Conservation (phyloP, 805 yeast genomes). For the Suhomyces prunicola region DNA sequence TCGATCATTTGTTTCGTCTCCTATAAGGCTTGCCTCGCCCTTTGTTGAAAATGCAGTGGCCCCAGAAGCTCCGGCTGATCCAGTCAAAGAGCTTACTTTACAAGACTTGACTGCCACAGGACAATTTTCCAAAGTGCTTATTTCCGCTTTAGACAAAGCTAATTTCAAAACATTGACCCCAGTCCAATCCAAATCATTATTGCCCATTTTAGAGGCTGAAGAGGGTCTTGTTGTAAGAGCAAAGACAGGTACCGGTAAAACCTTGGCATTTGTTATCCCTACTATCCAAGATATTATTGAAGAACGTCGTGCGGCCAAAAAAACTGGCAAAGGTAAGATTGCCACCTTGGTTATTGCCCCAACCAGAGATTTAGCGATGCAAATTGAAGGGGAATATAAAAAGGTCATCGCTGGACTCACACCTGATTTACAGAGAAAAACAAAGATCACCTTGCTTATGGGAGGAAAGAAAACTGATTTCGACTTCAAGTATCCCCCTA, state of each 20-base stretch:
- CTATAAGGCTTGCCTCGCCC: background rate
- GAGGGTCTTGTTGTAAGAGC: slow-evolving; percentile 81
- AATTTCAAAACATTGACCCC: slow-evolving; percentile 58
- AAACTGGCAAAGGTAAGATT: slow-evolving; percentile 16
- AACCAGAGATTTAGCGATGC: slow-evolving; percentile 87
- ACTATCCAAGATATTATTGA: slow-evolving; percentile 55
- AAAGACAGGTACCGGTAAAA: slow-evolving; percentile 94
- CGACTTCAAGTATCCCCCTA: slow-evolving; percentile 37
- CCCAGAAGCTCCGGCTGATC: background rate
- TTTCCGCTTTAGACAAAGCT: slow-evolving; percentile 36
- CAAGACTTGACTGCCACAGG: slow-evolving; percentile 5
- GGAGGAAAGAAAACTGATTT: slow-evolving; percentile 57
- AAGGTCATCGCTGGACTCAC: slow-evolving; percentile 36
- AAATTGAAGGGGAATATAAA: slow-evolving; percentile 64
- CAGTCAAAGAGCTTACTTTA: slow-evolving; percentile 1
- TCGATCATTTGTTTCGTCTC: background rate
- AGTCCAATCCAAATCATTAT: slow-evolving; percentile 63
- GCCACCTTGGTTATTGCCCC: slow-evolving; percentile 73
- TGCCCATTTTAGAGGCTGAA: slow-evolving; percentile 51
- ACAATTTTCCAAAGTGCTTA: background rate
- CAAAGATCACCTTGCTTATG: slow-evolving; percentile 43
- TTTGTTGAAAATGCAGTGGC: background rate
- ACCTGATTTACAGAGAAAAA: slow-evolving; percentile 11
- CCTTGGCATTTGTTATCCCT: slow-evolving; percentile 85
- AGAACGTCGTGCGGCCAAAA: slow-evolving; percentile 22